Base-by-base conservation (phyloP, 2,329 filamentous ascomycete species). In the Calonectria fujianensis region DNA sequence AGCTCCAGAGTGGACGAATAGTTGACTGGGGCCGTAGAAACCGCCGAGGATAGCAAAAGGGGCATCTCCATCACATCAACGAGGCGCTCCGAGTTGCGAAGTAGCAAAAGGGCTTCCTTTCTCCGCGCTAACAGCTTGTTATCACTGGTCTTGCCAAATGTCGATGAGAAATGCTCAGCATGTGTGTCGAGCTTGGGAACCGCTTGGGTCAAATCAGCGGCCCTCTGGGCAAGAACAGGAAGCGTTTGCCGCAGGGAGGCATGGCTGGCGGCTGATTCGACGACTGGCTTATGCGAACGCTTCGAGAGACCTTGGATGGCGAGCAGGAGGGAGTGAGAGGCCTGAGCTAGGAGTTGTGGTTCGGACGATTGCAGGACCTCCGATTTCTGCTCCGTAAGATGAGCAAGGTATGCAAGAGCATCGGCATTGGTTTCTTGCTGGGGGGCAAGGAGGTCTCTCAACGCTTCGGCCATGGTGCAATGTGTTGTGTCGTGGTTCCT, bases 21-120 rank as follows among this genome's bases (percentile, higher is more conserved):
- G 79, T 95, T 97, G 74, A 93, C 91, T 5, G 92, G 88, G 5
- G 85, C 89, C 1, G 90, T 86, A 4, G 90, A 90, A 72, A 96
- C 93, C 59, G 96, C 93, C 2, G 96, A 96, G 16, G 94, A 94
- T 18, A 99, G 90, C 41, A 98, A 87, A 0, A 94, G 93, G 0
- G 97, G 97, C 37, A 99, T 90, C 81, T 98, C 96, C 74, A 99
- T 91, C 39, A 98, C 93, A 83, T 98, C 96, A 37, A 96, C 94
- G 4, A 98, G 89, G 70, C 96, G 92, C 83, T 98, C 96, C 35
- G 96, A 93, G 83, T 98, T 98, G 63, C 95, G 91, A 24, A 95
- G 92, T 20, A 98, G 89, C 29, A 98, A 89, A 82, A 98, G 91
- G 0, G 95, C 94, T 82, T 94, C 93, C 81, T 94, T 95, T 78